Base-by-base conservation (phyloP, 169 alveolate genomes). In the Plasmodium falciparum region DNA sequence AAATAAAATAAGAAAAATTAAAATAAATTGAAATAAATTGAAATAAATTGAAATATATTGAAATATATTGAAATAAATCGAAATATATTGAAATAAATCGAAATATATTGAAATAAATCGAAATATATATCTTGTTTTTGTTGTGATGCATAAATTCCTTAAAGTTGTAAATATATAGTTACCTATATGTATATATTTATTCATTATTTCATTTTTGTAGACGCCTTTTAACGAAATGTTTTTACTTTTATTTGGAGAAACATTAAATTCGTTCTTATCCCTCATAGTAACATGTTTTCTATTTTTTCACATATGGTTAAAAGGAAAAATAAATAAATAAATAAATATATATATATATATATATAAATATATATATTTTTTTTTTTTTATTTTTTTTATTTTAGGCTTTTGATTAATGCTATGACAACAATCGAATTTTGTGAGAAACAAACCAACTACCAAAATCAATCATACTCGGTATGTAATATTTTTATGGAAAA, bases 391-490 rank as follows among this genome's bases (percentile, higher is more conserved):
- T 62, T 17, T 61, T 61, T 22, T 65, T 59, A n/a, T 24, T 59
- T 26, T 43, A 78, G 86, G 90, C 91, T 93, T 39, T 91, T 94
- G 85, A 29, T 88, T 56, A 93, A 88, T 74, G 95, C 95, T 12
- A 85, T 92, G 92, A 96, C 98, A 12, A 95, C 98, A n/a, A 94
- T 96, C 26, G 98, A 96, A 70, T 94, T 95, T 83, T 94, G 97
- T 80, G 98, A 96, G 90, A 96, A 96, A 91, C 93, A 92, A 66
- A 78, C 94, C 49, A 83, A 72, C 72, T 85, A 72, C 76, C 90
- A 47, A 15, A 80, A 80, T 47, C 90, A 80, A 61, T 52, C 90
- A 3, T 80, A 80, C 43, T 66, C 90, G 24, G 89, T 76, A 76
- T 63, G 24, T 39, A n/a, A 12, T 74, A 47, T 56, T 74, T 74